Evolutionary conservation across 331 rosid genomes (phyloP).

Genomic region (Saraca asoca): DNA sequence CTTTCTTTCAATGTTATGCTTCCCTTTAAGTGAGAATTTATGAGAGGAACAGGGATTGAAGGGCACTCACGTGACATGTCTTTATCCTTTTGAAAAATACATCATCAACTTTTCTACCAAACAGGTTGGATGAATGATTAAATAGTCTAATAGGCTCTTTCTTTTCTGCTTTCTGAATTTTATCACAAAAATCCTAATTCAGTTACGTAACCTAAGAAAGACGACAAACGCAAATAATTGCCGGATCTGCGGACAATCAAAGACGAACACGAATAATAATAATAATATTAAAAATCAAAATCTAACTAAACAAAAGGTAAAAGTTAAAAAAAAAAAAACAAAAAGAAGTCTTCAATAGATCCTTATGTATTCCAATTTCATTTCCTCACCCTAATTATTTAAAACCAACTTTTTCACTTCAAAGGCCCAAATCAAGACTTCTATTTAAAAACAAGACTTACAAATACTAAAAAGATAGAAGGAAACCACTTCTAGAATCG

Average conservation of each 20-base stretch:
- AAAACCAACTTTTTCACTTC: conserved; percentile 23
- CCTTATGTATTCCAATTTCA: conserved; percentile 35
- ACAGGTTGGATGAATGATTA: neutral
- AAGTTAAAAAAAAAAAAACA: neutral
- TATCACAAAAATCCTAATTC: conserved; percentile 1
- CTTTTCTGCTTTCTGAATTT: conserved; percentile 21
- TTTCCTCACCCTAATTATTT: conserved; percentile 34
- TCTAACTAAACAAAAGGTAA: conserved; percentile 27
- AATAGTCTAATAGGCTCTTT: neutral
- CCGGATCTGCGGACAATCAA: conserved; percentile 34
- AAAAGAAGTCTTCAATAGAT: conserved; percentile 11
- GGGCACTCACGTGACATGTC: conserved; percentile 13
- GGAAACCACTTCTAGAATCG: conserved; percentile 32
- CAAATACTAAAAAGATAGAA: conserved; percentile 19
- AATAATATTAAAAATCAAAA: conserved; percentile 28
- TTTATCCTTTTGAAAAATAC: conserved; percentile 7
- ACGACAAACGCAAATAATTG: conserved; percentile 47
- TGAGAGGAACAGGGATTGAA: neutral
- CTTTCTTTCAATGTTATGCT: conserved; percentile 14
- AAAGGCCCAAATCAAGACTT: conserved; percentile 34
- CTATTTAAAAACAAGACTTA: conserved; percentile 37
- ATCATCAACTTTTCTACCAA: conserved; percentile 18
- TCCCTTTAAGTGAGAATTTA: conserved; percentile 15
- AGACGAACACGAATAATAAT: conserved; percentile 26
- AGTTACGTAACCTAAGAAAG: conserved; percentile 24